Conservation (phyloP, 1,139 yeast species). For the Protomyces inundatus region DNA sequence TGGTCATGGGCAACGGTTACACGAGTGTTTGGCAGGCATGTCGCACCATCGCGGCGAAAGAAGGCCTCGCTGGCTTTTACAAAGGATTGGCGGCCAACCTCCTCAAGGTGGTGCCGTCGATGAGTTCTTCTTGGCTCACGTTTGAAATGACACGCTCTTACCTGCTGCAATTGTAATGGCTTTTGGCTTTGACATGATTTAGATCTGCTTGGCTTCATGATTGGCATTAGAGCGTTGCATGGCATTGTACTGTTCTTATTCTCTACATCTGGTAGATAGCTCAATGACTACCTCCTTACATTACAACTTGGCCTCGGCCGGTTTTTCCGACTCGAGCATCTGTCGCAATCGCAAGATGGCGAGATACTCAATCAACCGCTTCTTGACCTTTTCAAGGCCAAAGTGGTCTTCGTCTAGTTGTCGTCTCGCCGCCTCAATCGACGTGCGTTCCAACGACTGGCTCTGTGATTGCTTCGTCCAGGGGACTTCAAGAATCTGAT, state of each 20-base stretch:
- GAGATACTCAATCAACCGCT: constrained; percentile 70
- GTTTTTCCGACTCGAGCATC: constrained; percentile 15
- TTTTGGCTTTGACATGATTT: not conserved
- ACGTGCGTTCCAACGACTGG: constrained; percentile 40
- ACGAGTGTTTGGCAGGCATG: constrained; percentile 65
- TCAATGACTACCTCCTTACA: not conserved
- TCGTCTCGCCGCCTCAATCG: constrained; percentile 52
- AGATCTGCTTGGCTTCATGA: not conserved
- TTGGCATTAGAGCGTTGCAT: not conserved
- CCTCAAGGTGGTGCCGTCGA: constrained; percentile 85
- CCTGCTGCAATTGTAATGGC: not conserved
- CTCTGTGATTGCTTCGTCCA: constrained; percentile 40
- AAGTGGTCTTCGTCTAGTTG: constrained; percentile 75
- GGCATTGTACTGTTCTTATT: not conserved
- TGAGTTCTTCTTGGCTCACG: constrained; percentile 91
- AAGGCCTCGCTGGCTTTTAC: constrained; percentile 57
- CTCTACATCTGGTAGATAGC: not conserved
- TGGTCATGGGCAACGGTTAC: constrained; percentile 66
- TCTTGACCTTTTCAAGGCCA: constrained; percentile 75
- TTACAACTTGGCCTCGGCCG: not conserved
- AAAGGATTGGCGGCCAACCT: constrained; percentile 84
- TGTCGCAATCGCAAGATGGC: constrained; percentile 64
- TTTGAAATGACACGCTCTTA: constrained; percentile 48
- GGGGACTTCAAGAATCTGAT: constrained; percentile 61
- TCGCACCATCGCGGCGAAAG: constrained; percentile 52